A percentile compares a stretch with the other conserved stretches of the same genome.
Evolutionary conservation across 208 protist genomes (phyloP).

Genomic region (Trypanosoma melophagium): DNA sequence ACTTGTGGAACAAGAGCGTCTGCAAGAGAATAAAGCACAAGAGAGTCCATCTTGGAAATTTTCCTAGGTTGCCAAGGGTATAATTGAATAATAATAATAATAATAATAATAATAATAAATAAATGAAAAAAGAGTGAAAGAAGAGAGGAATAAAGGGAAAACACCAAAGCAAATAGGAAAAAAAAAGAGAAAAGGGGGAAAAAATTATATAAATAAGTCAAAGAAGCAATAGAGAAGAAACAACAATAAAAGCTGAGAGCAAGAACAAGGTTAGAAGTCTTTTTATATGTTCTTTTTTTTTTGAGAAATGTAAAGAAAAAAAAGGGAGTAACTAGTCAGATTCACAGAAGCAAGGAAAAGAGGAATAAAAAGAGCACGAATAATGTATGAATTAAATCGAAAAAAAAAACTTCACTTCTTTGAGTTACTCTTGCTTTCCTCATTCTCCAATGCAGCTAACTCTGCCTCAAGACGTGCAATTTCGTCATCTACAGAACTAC

Average conservation of each 20-base stretch:
- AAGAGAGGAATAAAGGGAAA: neutral
- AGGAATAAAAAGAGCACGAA: too few relatives aligned
- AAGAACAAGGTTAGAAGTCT: too few relatives aligned
- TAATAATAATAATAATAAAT: slow-evolving; percentile 1
- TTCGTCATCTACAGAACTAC: slow-evolving; percentile 48
- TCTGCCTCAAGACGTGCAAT: slow-evolving; percentile 83
- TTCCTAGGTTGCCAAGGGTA: neutral
- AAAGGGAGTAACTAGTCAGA: too few relatives aligned
- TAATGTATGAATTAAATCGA: too few relatives aligned
- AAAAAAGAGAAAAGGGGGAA: neutral
- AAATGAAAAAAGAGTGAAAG: neutral
- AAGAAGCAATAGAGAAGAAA: too few relatives aligned
- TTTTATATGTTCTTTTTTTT: too few relatives aligned
- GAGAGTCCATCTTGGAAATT: neutral
- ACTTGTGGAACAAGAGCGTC: slow-evolving; percentile 47
- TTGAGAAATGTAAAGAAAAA: too few relatives aligned
- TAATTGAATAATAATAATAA: neutral
- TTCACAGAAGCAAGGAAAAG: too few relatives aligned
- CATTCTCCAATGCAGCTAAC: slow-evolving; percentile 71
- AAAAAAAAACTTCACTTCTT: neutral
- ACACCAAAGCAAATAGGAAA: neutral
- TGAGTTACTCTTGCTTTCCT: neutral
- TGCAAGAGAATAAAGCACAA: slow-evolving; percentile 10
- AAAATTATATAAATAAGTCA: neutral
- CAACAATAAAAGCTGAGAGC: too few relatives aligned